phyloP scores from a whole-genome alignment of 2,329 filamentous ascomycete genomes.

The Cordyceps fumosorosea region DNA sequence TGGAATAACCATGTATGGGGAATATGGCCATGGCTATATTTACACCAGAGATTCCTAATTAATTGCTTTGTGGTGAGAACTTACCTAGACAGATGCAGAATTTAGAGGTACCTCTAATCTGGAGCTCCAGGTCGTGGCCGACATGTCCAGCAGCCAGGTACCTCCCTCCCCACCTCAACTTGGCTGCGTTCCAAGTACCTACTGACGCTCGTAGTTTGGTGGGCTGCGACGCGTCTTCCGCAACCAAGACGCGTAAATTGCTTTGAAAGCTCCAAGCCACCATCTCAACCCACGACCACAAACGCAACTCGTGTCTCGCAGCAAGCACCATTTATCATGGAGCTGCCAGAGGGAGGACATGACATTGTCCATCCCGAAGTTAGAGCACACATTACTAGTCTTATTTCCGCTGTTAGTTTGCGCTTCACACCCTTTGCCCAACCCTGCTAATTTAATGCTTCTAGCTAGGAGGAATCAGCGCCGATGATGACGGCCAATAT shows the following conservation, averaged over 20 bases:
- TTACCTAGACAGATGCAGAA: too few species aligned
- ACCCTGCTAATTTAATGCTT: conserved; percentile 13
- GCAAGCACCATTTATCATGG: conserved; percentile 36
- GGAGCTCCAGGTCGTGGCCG: background rate
- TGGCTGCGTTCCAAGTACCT: background rate
- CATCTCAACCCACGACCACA: background rate
- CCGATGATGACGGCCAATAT: conserved; percentile 75
- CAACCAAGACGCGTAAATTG: conserved; percentile 17
- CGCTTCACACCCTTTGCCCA: background rate
- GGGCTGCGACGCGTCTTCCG: conserved; percentile 11
- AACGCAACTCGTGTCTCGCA: background rate
- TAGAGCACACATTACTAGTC: conserved; percentile 85
- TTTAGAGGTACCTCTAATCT: too few species aligned
- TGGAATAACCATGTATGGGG: too few species aligned
- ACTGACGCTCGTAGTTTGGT: background rate
- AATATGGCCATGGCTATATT: too few species aligned
- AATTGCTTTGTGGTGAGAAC: too few species aligned
- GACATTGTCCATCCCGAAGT: conserved; percentile 84
- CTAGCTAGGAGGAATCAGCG: conserved; percentile 77
- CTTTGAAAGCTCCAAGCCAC: background rate
- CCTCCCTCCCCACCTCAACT: background rate
- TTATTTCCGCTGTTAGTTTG: conserved; percentile 77
- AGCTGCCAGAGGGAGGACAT: conserved; percentile 41
- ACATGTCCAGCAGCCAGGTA: background rate
- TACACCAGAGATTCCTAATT: too few species aligned